These are phyloP conservation scores for Fusarium neocosmosporiellum DNA, from an alignment of 2,329 filamentous ascomycete genomes.

Conservation along the genomic window DNA sequence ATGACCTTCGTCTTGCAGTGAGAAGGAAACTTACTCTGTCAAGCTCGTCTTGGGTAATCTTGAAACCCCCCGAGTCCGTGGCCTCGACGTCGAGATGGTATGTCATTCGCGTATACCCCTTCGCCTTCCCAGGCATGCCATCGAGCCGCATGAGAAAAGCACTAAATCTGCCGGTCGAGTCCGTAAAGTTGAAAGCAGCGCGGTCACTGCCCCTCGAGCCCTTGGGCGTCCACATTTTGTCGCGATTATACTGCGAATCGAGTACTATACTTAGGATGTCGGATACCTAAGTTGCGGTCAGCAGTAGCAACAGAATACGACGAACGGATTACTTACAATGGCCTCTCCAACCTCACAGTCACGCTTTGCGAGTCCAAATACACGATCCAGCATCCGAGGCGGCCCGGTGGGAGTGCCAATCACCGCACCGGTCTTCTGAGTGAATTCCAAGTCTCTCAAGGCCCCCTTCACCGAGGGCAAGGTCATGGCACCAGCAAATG, in stretches of 20 bases:
- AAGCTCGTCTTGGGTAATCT: neutral
- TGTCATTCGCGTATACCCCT: neutral
- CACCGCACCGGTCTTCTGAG: neutral
- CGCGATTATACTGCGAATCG: conserved; percentile 4
- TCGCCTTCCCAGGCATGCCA: neutral
- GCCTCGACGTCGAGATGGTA: neutral
- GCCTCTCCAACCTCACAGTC: conserved; percentile 6
- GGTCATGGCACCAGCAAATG: neutral
- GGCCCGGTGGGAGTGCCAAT: neutral
- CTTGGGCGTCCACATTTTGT: neutral
- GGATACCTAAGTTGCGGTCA: conserved; percentile 3
- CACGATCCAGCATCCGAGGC: neutral
- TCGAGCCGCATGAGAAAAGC: neutral
- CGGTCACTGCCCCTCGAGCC: neutral
- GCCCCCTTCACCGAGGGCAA: neutral
- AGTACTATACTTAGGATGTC: conserved; percentile 1
- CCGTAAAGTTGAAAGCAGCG: neutral
- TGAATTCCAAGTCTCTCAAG: conserved; percentile 6
- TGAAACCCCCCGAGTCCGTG: neutral
- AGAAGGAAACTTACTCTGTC: neutral
- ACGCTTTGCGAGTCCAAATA: neutral
- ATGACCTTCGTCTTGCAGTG: neutral
- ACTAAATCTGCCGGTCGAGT: neutral
- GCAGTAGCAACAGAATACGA: neutral
- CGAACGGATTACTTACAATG: neutral